A percentile compares a stretch with the other conserved stretches of the same genome.
Conservation (phyloP, 1,284 basidiomycete species). For the Fomitopsis betulina region DNA sequence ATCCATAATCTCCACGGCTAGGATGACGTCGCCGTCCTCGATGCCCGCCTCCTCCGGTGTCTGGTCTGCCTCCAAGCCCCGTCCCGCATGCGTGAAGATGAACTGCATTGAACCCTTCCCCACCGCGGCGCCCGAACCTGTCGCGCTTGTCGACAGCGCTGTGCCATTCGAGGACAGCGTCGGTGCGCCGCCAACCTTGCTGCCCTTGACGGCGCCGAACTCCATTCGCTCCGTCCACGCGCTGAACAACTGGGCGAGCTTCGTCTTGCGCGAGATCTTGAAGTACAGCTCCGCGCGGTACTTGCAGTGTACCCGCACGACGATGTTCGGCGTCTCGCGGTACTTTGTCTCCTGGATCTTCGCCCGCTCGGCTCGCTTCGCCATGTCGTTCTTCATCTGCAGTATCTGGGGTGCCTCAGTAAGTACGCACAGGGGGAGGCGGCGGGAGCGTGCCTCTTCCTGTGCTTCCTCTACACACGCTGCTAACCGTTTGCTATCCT, state of each 20-base stretch:
- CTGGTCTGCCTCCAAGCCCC: slow-evolving; percentile 66
- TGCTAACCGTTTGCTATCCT: slow-evolving; percentile 74
- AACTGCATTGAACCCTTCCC: slow-evolving; percentile 49
- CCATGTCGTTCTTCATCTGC: slow-evolving; percentile 74
- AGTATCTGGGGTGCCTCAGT: slow-evolving; percentile 41
- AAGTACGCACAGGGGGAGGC: slow-evolving; percentile 1
- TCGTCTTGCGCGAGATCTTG: slow-evolving; percentile 84
- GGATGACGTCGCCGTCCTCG: slow-evolving; percentile 80
- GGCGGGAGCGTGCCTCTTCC: slow-evolving; percentile 53
- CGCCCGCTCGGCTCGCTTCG: slow-evolving; percentile 69
- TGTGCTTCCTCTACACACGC: slow-evolving; percentile 78
- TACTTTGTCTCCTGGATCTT: slow-evolving; percentile 72
- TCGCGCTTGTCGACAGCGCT: slow-evolving; percentile 40
- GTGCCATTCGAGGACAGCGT: slow-evolving; percentile 39
- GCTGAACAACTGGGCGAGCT: slow-evolving; percentile 71
- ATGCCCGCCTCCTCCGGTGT: slow-evolving; percentile 82
- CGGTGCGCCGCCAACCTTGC: slow-evolving; percentile 26
- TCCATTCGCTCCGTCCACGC: slow-evolving; percentile 89
- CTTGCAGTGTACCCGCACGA: slow-evolving; percentile 79
- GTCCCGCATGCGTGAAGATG: slow-evolving; percentile 75
- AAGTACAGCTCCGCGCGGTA: slow-evolving; percentile 85
- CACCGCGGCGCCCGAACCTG: slow-evolving; percentile 20
- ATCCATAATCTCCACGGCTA: slow-evolving; percentile 84
- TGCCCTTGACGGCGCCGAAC: slow-evolving; percentile 23
- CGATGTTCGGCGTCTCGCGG: slow-evolving; percentile 76